Evolutionary conservation across 2,329 filamentous ascomycete species (phyloP), one percentile per base, ranked within the genome.

Genomic region (Arthrobotrys conoides): DNA sequence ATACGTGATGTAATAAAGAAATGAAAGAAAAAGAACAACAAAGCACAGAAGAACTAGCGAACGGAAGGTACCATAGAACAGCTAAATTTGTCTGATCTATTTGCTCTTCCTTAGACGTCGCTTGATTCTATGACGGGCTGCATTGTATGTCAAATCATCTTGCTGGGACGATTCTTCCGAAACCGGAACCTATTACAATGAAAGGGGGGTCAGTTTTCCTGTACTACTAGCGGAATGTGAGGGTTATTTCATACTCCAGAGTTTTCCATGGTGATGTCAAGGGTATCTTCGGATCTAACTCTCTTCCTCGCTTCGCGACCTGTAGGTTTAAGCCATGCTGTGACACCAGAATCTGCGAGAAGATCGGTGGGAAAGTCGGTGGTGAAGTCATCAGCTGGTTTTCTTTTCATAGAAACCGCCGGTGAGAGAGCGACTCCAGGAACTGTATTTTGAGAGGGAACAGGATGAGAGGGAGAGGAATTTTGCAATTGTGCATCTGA

Each of bases 71-170:
- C n/a, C 16, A 20, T 46, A 20, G 6, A 46, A 20, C 44, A 46
- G 9, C 16, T n/a, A 20, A 1, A 20, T 9, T 46, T 16, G 14
- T n/a, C 20, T 16, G 8, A 24, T 46, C 44, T 46, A 27, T 14
- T 22, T 14, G 3, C 8, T 12, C 8, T 59, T 30, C 33, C 12
- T 41, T 16, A 14, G 38, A 5, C 30, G 20, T 22, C 44, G 36
- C 18, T 61, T 59, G 10, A 14, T 22, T 24, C 48, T 51, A 51
- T 51, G 48, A 10, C 22, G 20, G 5, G 53, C 51, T 9, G 66
- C 51, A 27, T 70, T 61, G 27, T 71, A 71, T 4, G 46, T 55
- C 16, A 71, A 44, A 3, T 38, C 57, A 24, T 16, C 57, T 27
- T 61, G 57, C 1, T 36, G 36, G 6, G 57, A 61, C n/a, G 57